Base-by-base conservation (phyloP, 1,139 yeast species). In the Yamadazyma taylorii region DNA sequence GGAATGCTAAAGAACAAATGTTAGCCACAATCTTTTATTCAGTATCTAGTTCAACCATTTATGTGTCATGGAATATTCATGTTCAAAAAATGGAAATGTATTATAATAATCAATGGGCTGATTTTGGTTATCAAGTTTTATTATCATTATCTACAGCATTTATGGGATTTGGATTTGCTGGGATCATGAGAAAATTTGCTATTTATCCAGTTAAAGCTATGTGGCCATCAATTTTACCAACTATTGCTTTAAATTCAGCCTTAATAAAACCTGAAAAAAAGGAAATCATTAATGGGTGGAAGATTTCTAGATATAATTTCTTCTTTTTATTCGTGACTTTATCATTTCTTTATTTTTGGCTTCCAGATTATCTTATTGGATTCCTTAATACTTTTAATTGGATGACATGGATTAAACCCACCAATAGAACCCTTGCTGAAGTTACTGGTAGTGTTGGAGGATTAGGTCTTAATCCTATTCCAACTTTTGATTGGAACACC, bases 1-100 rank as follows among this genome's bases (percentile, higher is more conserved):
- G 86, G 85, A 63, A 72, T 24, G 67, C 61, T 47, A 83, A 83
- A 54, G 90, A 83, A 53, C 87, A 81, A 58, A 76, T 79, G 78
- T 37, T 69, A 59, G 51, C 65, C 15, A 65, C 75, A 1, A 66
- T 69, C 32, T 67, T 69, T 29, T 69, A 64, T 42, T 65, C 66
- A 50, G 68, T 73, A 36, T 67, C 73, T 2, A 60, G 67, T 5
- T 64, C 68, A 1, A 59, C 68, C 1, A 73, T 74, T 2, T 69
- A 69, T 42, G 65, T 64, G 52, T 52, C 69, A 1, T 66, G 61
- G 46, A 69, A 69, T 42, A 67, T 69, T 5, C 61, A 64, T 40
- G 74, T 68, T n/a, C 66, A 66, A 69, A 67, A 66, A 38, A 44
- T 68, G 23, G 69, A 63, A 31, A 46, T 53, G 33, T 69, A 64